Conservation (phyloP, 306 rosid species). For the Hippophae rhamnoides region DNA sequence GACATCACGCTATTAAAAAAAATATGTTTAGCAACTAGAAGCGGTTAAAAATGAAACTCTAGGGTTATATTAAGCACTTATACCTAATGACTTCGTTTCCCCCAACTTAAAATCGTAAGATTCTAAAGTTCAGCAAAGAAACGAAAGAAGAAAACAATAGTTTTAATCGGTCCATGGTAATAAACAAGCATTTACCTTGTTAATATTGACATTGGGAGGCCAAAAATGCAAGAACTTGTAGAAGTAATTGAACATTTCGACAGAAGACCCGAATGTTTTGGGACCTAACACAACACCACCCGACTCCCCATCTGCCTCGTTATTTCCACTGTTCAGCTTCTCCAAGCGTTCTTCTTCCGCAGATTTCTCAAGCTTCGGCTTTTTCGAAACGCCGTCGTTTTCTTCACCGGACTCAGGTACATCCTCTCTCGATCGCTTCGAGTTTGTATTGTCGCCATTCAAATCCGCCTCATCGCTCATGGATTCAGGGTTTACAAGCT, state of each 20-base stretch:
- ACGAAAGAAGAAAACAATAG: background rate
- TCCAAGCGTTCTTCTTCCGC: slow-evolving; percentile 32
- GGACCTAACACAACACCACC: slow-evolving; percentile 34
- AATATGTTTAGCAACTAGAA: no score
- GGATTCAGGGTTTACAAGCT: slow-evolving; percentile 14
- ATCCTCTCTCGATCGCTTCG: slow-evolving; percentile 32
- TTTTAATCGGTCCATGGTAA: no score
- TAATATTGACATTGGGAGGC: slow-evolving; percentile 52
- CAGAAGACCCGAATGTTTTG: slow-evolving; percentile 39
- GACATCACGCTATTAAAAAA: no score
- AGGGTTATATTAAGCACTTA: no score
- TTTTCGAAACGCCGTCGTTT: slow-evolving; percentile 14
- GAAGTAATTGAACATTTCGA: slow-evolving; percentile 59
- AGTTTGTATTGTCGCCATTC: slow-evolving; percentile 11
- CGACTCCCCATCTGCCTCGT: slow-evolving; percentile 16
- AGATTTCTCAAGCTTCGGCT: slow-evolving; percentile 39
- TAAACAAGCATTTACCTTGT: slow-evolving; percentile 39
- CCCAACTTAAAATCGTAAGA: background rate
- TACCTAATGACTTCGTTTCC: no score
- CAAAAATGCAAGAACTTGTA: slow-evolving; percentile 54
- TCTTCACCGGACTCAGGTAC: slow-evolving; percentile 12
- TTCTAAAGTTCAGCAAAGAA: background rate
- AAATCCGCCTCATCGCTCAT: background rate
- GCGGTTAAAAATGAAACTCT: no score
- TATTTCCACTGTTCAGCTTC: slow-evolving; percentile 19